Base-by-base conservation (phyloP, 164 flowering plant genomes). In the Vitis labrusca region DNA sequence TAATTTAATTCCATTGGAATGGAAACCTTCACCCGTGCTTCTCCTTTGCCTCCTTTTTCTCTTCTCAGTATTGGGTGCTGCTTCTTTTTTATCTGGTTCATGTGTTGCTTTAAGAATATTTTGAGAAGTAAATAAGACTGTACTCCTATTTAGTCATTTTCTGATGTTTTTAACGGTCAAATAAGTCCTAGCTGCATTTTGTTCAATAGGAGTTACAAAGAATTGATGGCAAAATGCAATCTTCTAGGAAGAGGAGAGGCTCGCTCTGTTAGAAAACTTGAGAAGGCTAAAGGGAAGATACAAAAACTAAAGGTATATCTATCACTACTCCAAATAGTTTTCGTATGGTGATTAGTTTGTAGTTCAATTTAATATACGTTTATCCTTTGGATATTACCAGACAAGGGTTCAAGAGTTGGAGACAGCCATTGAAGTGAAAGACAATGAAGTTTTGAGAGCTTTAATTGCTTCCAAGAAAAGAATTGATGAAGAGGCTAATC, bases 191-290 rank as follows among this genome's bases (percentile, higher is more conserved):
- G 57, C 32, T 71, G 50, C 66, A 65, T 51, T 2, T 57, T 14
- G 63, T 68, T 50, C 17, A 8, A 54, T 59, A 93, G 99, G 92
- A 88, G 85, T 74, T 96, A 96, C 82, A 93, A 89, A 79, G 98
- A 91, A 65, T 69, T 96, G 85, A 86, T 91, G 91, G 80, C 87
- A 51, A 95, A 96, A 78, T 96, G 97, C 86, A 93, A 87, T 77
- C 70, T 76, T 70, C 88, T 92, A 27, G 98, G 95, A 77, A 88
- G 97, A 83, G 95, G 90, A 61, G 95, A 91, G 71, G 84, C 86
- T 66, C 87, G 85, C 9, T 82, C 79, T 57, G 76, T 65, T 50
- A 75, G 71, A 66, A 89, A 88, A 79, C 91, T 93, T 67, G 97
- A 88, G 69, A 93, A 87, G 73, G 88, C 98, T 44, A 81, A 85